phyloP scores from a whole-genome alignment of 2,329 filamentous ascomycete species.

The Tolypocladium pustulatum region DNA sequence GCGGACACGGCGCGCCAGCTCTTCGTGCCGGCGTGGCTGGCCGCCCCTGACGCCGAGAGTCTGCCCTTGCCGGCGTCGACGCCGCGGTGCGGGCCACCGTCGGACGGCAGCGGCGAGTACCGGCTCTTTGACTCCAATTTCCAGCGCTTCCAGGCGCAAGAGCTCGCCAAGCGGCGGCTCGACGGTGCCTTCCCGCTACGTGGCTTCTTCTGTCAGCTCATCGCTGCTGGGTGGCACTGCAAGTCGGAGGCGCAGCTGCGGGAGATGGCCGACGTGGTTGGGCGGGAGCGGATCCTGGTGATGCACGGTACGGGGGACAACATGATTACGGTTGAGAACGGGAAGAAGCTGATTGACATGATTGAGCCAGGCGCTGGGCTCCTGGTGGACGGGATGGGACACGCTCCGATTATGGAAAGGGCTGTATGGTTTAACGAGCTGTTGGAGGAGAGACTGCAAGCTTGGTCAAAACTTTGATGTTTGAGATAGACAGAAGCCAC shows the following conservation, averaged over 20 bases:
- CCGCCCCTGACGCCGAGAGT: constrained; percentile 44
- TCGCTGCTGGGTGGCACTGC: constrained; percentile 70
- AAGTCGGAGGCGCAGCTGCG: constrained; percentile 58
- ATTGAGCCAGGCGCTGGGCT: constrained; percentile 50
- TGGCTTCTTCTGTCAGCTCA: constrained; percentile 66
- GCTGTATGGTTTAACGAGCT: constrained; percentile 56
- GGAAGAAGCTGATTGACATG: constrained; percentile 53
- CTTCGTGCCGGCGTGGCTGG: constrained; percentile 56
- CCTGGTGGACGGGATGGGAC: constrained; percentile 62
- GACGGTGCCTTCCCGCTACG: constrained; percentile 48
- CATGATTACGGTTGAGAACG: constrained; percentile 70
- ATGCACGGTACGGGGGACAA: constrained; percentile 65
- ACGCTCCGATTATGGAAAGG: constrained; percentile 65
- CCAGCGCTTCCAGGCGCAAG: constrained; percentile 72
- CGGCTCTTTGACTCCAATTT: constrained; percentile 61
- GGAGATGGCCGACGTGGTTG: constrained; percentile 56
- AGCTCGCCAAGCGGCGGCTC: constrained; percentile 60
- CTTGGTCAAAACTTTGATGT: constrained; percentile 35
- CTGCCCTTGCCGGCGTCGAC: constrained; percentile 36
- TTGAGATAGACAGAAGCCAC: constrained; percentile 2
- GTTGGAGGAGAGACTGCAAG: constrained; percentile 45
- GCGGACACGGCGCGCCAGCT: constrained; percentile 53
- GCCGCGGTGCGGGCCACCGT: constrained; percentile 22
- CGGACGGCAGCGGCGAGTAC: constrained; percentile 22
- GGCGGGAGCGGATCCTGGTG: constrained; percentile 63